Percentiles rank a stretch among this genome's conserved stretches.
These are phyloP conservation scores for Helminthosporium solani DNA, from an alignment of 2,329 filamentous ascomycete species.

Conservation along the genomic window DNA sequence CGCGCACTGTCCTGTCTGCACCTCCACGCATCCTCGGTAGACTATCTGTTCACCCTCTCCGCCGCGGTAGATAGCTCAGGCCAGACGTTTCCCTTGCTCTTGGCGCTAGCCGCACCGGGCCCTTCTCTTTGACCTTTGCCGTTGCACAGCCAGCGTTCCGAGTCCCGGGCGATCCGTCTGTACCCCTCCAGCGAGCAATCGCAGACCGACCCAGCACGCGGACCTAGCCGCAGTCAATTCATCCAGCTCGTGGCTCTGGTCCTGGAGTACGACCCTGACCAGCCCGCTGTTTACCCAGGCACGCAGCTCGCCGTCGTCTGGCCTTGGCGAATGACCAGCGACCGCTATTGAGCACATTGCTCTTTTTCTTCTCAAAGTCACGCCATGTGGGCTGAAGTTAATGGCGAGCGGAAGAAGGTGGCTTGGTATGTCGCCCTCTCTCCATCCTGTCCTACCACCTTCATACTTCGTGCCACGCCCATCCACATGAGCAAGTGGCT, in stretches of 20 bases:
- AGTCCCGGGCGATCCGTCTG: conserved; percentile 1
- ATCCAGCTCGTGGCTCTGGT: too few species aligned
- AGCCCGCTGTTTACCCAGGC: neutral
- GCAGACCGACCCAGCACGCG: neutral
- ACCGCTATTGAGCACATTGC: conserved; percentile 34
- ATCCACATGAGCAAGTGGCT: neutral
- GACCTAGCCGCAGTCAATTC: neutral
- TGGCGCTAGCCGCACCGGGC: conserved; percentile 1
- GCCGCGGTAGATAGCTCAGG: too few species aligned
- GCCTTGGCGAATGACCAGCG: conserved; percentile 11
- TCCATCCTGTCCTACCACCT: neutral
- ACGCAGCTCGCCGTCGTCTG: neutral
- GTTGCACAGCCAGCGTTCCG: conserved; percentile 5
- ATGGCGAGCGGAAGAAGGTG: conserved; percentile 73
- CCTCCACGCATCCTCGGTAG: neutral
- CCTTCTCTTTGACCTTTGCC: too few species aligned
- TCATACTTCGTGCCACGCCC: neutral
- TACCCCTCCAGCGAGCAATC: neutral
- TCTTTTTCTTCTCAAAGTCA: conserved; percentile 27
- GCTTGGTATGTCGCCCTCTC: conserved; percentile 60
- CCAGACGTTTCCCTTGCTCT: too few species aligned
- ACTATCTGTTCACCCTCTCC: too few species aligned
- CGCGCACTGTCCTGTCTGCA: conserved; percentile 8
- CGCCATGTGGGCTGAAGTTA: conserved; percentile 61
- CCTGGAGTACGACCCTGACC: conserved; percentile 1